phyloP scores from a whole-genome alignment of 2,329 filamentous ascomycete genomes.

The Dothistroma septosporum region DNA sequence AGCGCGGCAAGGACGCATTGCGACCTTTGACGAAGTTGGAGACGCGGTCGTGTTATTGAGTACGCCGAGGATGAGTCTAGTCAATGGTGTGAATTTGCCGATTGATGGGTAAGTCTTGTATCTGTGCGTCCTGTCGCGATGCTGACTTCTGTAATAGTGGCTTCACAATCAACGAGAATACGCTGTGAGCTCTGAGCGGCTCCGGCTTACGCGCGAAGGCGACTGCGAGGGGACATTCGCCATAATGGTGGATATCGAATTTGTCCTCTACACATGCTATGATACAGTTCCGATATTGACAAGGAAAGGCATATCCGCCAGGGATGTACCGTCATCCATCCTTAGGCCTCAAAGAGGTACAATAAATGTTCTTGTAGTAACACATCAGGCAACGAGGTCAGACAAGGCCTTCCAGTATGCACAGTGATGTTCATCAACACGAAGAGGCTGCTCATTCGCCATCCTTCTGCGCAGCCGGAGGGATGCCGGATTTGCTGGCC shows the following conservation, averaged over 20 bases:
- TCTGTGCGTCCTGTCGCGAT: neutral
- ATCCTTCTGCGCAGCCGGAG: neutral
- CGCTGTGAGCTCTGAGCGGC: neutral
- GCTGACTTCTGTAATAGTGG: constrained; percentile 9
- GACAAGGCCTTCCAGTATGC: neutral
- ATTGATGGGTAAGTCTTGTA: constrained; percentile 14
- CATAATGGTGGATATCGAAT: neutral
- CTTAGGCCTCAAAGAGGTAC: constrained; percentile 2
- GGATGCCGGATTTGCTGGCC: constrained; percentile 23
- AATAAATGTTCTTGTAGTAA: neutral
- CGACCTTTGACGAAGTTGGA: constrained; percentile 25
- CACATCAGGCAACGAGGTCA: constrained; percentile 7
- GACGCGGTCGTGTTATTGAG: constrained; percentile 28
- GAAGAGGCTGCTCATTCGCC: constrained; percentile 2
- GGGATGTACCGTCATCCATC: constrained; percentile 4
- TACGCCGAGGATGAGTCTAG: constrained; percentile 26
- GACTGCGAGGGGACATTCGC: neutral
- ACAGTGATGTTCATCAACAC: neutral
- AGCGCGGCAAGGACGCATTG: constrained; percentile 23
- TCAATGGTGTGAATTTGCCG: constrained; percentile 26
- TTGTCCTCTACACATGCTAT: constrained; percentile 1
- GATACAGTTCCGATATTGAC: neutral
- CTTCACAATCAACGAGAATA: constrained; percentile 26
- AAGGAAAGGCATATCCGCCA: constrained; percentile 3
- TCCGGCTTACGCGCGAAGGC: neutral